Conservation (phyloP, 129 eudicot species). For the Artemisia tridentata region DNA sequence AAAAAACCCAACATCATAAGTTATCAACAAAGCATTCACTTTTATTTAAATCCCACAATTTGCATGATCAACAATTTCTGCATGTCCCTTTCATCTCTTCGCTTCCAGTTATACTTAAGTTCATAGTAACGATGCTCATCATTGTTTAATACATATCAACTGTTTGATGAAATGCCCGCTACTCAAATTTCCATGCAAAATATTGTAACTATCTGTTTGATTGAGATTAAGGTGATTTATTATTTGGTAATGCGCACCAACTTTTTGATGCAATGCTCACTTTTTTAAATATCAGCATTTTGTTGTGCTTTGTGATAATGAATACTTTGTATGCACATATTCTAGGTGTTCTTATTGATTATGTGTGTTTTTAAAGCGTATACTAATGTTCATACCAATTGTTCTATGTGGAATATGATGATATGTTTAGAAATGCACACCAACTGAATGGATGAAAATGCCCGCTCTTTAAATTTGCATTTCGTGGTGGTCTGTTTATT, state of each 20-base stretch:
- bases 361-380: too few species aligned
- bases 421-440: constrained; percentile 25
- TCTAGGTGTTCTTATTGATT: too few species aligned
- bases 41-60: too few species aligned
- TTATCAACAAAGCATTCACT: too few species aligned
- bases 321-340: too few species aligned
- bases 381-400: neutral
- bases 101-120: too few species aligned
- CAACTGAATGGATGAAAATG: constrained; percentile 16
- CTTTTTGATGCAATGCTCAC: constrained; percentile 19
- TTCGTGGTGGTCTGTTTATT: constrained; percentile 7
- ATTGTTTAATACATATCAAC: neutral
- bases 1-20: too few species aligned
- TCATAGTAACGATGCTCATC: too few species aligned
- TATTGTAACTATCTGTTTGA: neutral
- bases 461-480: neutral
- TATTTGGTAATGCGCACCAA: constrained; percentile 17
- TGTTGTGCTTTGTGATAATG: too few species aligned
- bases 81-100: too few species aligned
- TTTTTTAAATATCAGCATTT: neutral
- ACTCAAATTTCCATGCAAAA: neutral
- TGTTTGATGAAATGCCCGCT: neutral
- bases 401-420: neutral
- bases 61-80: too few species aligned
- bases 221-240: neutral